Base-by-base conservation (phyloP, 2,329 filamentous ascomycete species). In the Salinomyces thailandicus region DNA sequence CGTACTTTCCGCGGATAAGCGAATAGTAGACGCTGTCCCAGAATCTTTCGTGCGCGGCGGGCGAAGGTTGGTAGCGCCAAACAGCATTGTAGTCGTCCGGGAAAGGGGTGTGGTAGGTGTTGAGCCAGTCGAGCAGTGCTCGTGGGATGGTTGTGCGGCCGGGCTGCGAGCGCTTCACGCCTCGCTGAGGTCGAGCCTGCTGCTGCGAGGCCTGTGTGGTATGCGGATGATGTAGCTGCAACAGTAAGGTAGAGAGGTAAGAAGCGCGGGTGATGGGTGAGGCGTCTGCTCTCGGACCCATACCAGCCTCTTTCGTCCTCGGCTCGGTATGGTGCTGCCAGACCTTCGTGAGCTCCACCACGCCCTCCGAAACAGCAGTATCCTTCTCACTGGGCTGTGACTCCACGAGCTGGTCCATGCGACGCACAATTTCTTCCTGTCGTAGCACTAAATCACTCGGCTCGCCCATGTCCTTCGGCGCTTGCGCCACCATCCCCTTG, bases 1-100 rank as follows among this genome's bases (percentile, higher is more conserved):
- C 50, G 29, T 93, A 72, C 39, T 81, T 79, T 28, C 87, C 89
- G 31, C 86, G 81, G 17, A 93, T 66, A 15, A 87, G 67, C 11
- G 77, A 69, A 37, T 75, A 75, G 49, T 80, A 82, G n/a, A 94
- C 66, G 1, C 77, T 77, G 53, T 87, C 83, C 89, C 89, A 96
- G 61, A 85, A 96, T 22, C 81, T 67, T 17, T 71, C 66, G 51
- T 91, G 83, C 29, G 77, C 76, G 2, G 85, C 81, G 15, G 86
- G 84, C 41, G 82, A 82, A 1, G 83, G 82, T 31, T 70, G 69
- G 48, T 77, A 63, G 18, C 69, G 68, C 43, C 73, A 64, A 16
- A 95, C 71, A 3, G 77, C 68, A 24, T 75, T 67, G 16, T 82
- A 65, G 50, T 87, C 81, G 35, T 75, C 70, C 2, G 72, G 70